Evolutionary conservation across 169 alveolate species (phyloP).

Genomic region (Eimeria tenella): DNA sequence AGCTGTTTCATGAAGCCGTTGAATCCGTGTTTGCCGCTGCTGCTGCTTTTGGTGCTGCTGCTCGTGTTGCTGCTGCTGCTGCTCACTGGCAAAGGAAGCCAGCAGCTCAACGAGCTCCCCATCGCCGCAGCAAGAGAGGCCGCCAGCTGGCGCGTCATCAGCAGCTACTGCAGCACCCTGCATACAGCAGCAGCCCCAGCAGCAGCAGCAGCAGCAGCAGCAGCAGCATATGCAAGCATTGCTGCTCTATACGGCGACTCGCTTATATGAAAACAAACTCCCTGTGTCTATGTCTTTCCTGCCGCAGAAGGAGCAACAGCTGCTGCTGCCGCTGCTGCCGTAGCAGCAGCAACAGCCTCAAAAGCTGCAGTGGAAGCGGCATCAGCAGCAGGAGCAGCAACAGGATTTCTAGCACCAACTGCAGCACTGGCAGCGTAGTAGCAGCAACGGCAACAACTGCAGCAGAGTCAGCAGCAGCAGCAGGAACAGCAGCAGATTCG

Average conservation of each 20-base stretch:
- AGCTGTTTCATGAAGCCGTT: conserved; percentile 30
- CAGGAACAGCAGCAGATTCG: background rate
- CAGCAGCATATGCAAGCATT: conserved; percentile 19
- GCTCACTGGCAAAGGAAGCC: conserved; percentile 25
- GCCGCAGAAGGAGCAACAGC: background rate
- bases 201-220: conserved; percentile 45
- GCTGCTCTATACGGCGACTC: background rate
- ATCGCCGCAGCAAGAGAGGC: background rate
- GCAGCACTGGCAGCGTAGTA: background rate
- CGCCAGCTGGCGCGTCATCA: background rate
- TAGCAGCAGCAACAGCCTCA: background rate
- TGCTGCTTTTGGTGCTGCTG: conserved; percentile 41
- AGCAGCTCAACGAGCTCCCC: conserved; percentile 40
- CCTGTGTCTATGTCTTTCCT: too few species aligned
- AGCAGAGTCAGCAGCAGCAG: conserved; percentile 5
- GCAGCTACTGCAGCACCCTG: conserved; percentile 64
- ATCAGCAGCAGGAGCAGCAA: background rate
- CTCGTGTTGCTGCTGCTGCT: conserved; percentile 33
- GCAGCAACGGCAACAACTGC: background rate
- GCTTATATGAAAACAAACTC: background rate
- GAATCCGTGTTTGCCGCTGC: conserved; percentile 12
- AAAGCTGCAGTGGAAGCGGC: background rate
- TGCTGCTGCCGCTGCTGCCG: background rate
- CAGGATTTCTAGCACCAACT: background rate
- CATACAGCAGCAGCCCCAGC: background rate